phyloP scores from a whole-genome alignment of 2,329 filamentous ascomycete species.

The Bipolaris bicolor region DNA sequence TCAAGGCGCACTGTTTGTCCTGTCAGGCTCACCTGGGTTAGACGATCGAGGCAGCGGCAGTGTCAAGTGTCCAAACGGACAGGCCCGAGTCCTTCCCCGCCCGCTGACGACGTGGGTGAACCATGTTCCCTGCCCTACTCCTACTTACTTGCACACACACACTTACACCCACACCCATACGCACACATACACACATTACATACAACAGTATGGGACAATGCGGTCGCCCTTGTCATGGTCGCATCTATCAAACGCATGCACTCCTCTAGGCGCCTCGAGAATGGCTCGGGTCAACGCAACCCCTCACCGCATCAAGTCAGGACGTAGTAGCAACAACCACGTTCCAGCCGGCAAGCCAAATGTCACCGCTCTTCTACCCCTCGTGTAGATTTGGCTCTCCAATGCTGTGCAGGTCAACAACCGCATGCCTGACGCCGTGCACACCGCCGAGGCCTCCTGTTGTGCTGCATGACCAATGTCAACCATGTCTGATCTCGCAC shows the following conservation, averaged over 20 bases:
- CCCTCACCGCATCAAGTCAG: slow-evolving; percentile 7
- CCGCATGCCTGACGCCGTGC: background rate
- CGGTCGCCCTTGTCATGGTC: background rate
- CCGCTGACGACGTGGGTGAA: slow-evolving; percentile 13
- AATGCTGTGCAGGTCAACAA: background rate
- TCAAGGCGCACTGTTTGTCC: slow-evolving; percentile 13
- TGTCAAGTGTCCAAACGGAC: slow-evolving; percentile 17
- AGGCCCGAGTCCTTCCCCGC: slow-evolving; percentile 15
- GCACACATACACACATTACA: too few species aligned
- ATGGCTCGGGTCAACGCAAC: background rate
- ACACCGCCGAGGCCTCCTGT: background rate
- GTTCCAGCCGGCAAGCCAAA: background rate
- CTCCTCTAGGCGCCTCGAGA: slow-evolving; percentile 1
- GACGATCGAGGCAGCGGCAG: slow-evolving; percentile 3
- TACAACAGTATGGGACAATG: too few species aligned
- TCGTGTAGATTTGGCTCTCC: background rate
- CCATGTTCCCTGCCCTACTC: slow-evolving; percentile 18
- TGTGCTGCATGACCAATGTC: background rate
- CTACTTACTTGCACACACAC: background rate
- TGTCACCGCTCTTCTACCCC: slow-evolving; percentile 6
- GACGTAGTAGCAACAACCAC: background rate
- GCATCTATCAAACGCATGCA: slow-evolving; percentile 4
- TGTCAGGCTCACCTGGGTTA: slow-evolving; percentile 21
- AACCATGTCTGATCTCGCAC: background rate
- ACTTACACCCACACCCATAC: too few species aligned